Conservation (phyloP, 2,329 filamentous ascomycete genomes). For the Cladosporium sp. region DNA sequence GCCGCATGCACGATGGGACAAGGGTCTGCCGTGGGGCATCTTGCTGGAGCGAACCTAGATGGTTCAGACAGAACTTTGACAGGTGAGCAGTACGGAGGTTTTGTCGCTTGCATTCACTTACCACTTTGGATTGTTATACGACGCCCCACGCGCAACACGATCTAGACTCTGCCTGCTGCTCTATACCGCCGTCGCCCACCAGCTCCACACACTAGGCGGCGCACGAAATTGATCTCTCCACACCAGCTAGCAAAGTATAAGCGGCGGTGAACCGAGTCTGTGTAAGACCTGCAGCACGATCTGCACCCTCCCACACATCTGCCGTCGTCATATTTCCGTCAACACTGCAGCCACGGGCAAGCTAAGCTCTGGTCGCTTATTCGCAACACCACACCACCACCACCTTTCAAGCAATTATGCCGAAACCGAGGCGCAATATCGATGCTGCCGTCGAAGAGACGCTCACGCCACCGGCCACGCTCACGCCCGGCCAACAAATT, state of each 20-base stretch:
- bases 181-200: no score
- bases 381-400: not conserved
- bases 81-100: not conserved
- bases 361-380: constrained; percentile 6
- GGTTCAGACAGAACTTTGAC: constrained; percentile 1
- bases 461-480: constrained; percentile 54
- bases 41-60: not conserved
- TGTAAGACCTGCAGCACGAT: constrained; percentile 1
- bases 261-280: constrained; percentile 1
- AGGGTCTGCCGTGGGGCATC: constrained; percentile 1
- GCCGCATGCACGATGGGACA: constrained; percentile 1
- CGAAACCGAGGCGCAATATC: constrained; percentile 70
- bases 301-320: constrained; percentile 1
- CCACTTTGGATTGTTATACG: not conserved
- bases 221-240: not conserved
- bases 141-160: not conserved
- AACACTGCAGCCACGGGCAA: constrained; percentile 11
- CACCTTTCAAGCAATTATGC: constrained; percentile 48
- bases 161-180: not conserved
- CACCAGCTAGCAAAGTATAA: not conserved
- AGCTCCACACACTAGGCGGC: no score
- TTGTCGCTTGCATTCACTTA: not conserved
- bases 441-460: constrained; percentile 73
- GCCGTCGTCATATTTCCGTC: constrained; percentile 10
- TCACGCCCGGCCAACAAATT: constrained; percentile 56